Evolutionary conservation across 495 filamentous ascomycete species (phyloP).

Genomic region (Podospora fimiseda): DNA sequence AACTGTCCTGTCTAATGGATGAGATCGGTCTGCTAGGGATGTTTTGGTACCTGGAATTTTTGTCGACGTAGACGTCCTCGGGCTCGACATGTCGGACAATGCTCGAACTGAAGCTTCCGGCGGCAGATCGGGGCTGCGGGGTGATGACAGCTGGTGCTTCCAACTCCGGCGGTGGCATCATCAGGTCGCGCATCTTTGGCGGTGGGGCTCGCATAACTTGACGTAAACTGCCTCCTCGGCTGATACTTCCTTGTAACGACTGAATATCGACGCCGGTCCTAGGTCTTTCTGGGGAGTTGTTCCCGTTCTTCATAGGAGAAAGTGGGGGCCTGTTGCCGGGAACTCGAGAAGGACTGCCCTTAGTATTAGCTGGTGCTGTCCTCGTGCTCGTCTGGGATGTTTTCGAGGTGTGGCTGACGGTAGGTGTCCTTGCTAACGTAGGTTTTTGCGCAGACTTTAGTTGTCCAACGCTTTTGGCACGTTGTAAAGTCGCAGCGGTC

Average conservation of each 20-base stretch:
- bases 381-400: constrained; percentile 19
- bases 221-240: constrained; percentile 16
- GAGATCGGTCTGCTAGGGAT: constrained; percentile 18
- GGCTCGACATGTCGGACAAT: constrained; percentile 70
- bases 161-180: constrained; percentile 46
- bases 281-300: constrained; percentile 74
- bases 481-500: constrained; percentile 34
- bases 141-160: constrained; percentile 57
- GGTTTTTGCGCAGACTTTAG: constrained; percentile 39
- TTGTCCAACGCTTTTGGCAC: constrained; percentile 35
- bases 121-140: constrained; percentile 49
- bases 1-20: constrained; percentile 30
- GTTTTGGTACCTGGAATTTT: constrained; percentile 22
- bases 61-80: constrained; percentile 81
- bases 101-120: constrained; percentile 59
- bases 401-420: constrained; percentile 27
- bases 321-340: constrained; percentile 68
- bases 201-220: constrained; percentile 57
- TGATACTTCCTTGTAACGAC: constrained; percentile 27
- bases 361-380: constrained; percentile 21
- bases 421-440: constrained; percentile 58
- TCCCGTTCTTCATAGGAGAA: constrained; percentile 70
- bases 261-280: constrained; percentile 40
- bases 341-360: constrained; percentile 67
- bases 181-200: constrained; percentile 81